Evolutionary conservation across 2,329 filamentous ascomycete species (phyloP), one percentile per base, ranked within the genome.

Genomic region (Teratosphaeria zuluensis): DNA sequence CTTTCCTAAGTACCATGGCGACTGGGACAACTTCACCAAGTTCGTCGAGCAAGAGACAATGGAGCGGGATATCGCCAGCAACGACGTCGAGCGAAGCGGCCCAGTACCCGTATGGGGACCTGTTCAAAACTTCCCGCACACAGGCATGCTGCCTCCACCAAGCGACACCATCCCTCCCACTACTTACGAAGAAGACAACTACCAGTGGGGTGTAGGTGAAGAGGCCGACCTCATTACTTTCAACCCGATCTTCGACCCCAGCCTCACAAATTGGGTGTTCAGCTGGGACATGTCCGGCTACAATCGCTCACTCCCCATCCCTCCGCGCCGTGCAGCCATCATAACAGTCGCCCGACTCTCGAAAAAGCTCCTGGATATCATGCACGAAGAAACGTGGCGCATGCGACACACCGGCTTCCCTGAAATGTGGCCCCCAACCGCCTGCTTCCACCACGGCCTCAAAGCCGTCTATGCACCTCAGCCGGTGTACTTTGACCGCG

Each of bases 381-480:
- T 92, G 88, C 88, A 92, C 68, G 80, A 84, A 35, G 89, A 92
- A 71, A 89, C 88, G 56, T 78, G 87, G 62, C 80, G 82, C 14
- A 86, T 87, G 62, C 87, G 88, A 66, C 87, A 90, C 68, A 75
- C 76, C 68, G 84, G 92, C 66, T 87, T 86, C 59, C 88, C 88
- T 0, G 89, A 92, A 70, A 91, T 92, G 88, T 88, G 85, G 61
- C 84, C 88, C 0, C 85, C 87, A 58, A 87, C 87, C 0, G 82
- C 87, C 30, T 84, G 87, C 0, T 78, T 92, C 19, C 82, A 90
- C 62, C 88, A 94, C 69, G 88, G 89, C 5, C 77, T 92, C 54
- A 92, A 92, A 74, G 84, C 87, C 4, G 86, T 90, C 3, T 89
- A 86, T 67, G 87, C 84, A 11, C 89, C 89, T 11, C 88, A 92